phyloP scores from a whole-genome alignment of 2,329 filamentous ascomycete species.

The Talaromyces albobiverticillius region DNA sequence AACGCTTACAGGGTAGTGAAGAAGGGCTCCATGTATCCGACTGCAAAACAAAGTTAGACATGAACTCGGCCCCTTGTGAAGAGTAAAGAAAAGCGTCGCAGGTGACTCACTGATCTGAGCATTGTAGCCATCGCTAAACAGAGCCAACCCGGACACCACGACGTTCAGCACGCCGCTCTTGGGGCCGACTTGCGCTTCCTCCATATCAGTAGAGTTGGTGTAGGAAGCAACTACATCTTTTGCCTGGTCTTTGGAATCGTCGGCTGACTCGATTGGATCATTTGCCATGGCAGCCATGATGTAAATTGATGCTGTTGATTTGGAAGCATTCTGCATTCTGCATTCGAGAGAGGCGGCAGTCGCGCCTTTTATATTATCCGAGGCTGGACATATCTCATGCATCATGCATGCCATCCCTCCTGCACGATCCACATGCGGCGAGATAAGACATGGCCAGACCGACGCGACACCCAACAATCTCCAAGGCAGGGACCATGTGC shows the following conservation, averaged over 20 bases:
- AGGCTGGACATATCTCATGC: no score
- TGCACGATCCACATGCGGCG: no score
- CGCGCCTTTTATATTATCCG: no score
- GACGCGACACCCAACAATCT: no score
- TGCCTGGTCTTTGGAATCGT: background rate
- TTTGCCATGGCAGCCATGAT: background rate
- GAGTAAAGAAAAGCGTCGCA: no score
- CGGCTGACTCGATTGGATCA: background rate
- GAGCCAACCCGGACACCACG: constrained; percentile 34
- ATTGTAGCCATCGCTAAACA: constrained; percentile 40
- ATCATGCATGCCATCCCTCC: no score
- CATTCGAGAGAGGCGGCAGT: no score
- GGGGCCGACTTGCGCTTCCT: constrained; percentile 4
- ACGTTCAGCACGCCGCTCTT: constrained; percentile 32
- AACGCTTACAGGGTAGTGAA: constrained; percentile 1
- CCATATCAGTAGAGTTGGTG: background rate
- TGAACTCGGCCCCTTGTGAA: no score
- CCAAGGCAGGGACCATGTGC: no score
- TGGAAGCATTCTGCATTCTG: no score
- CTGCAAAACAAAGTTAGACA: background rate
- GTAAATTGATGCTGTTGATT: no score
- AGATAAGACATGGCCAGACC: no score
- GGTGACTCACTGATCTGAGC: constrained; percentile 29
- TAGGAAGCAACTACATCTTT: background rate
- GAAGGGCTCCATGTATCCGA: constrained; percentile 12